These are phyloP conservation scores for Lumnitzera racemosa DNA, from an alignment of 345 rosid genomes.

Conservation along the genomic window DNA sequence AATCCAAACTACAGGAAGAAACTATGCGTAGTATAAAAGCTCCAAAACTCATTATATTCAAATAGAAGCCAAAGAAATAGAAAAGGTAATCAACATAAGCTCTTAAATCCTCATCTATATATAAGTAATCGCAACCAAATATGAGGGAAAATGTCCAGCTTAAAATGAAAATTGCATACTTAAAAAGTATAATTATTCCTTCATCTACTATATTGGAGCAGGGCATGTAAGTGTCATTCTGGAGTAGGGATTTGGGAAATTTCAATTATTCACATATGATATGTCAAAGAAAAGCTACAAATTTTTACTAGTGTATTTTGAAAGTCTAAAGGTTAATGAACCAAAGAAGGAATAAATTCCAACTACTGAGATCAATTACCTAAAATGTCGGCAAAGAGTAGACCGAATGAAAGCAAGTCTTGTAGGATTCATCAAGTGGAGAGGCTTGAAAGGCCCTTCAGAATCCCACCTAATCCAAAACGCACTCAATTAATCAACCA, in stretches of 20 bases:
- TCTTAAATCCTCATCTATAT: no score
- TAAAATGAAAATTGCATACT: no score
- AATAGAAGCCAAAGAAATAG: neutral
- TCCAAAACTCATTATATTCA: neutral
- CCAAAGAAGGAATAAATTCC: neutral
- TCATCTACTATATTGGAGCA: no score
- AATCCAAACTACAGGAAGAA: neutral
- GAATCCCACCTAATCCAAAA: constrained; percentile 71
- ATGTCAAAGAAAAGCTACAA: no score
- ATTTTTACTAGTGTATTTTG: no score
- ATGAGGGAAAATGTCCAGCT: no score
- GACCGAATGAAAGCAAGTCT: constrained; percentile 89
- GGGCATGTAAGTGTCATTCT: no score
- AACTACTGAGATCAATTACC: constrained; percentile 23
- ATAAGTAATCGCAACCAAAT: no score
- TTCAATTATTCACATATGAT: no score
- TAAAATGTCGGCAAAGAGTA: constrained; percentile 79
- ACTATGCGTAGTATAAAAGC: neutral
- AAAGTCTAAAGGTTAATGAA: neutral
- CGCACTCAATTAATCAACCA: neutral
- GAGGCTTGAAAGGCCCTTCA: constrained; percentile 82
- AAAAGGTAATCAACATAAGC: neutral
- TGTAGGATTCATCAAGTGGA: constrained; percentile 80
- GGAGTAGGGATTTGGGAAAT: no score
- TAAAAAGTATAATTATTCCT: no score